Conservation (phyloP, 2,329 filamentous ascomycete genomes). For the Penicillium sp. region DNA sequence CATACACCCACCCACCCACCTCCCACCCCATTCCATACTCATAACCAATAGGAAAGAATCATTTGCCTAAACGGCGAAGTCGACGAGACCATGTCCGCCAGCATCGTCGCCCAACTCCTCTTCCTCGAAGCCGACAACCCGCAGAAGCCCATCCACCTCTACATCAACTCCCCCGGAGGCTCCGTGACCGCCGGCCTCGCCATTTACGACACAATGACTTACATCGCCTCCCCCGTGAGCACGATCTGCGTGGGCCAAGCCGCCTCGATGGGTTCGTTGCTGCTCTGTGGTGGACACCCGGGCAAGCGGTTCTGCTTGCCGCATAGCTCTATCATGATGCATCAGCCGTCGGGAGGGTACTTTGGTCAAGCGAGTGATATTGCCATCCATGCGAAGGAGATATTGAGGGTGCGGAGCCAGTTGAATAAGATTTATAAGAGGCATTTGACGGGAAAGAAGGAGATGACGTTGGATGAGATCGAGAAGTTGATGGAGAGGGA, state of each 20-base stretch:
- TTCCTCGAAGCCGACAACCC: constrained; percentile 97
- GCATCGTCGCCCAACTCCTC: constrained; percentile 87
- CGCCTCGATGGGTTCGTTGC: constrained; percentile 84
- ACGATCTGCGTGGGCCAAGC: constrained; percentile 94
- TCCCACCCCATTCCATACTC: too few relatives aligned
- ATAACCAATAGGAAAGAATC: constrained; percentile 83
- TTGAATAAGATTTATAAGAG: constrained; percentile 81
- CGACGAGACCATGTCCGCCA: constrained; percentile 82
- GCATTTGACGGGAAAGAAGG: constrained; percentile 64
- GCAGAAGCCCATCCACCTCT: constrained; percentile 88
- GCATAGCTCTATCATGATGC: constrained; percentile 94
- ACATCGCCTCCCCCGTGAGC: constrained; percentile 83
- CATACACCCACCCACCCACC: too few relatives aligned
- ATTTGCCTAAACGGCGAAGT: constrained; percentile 87
- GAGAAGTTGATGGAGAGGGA: constrained; percentile 95
- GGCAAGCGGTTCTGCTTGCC: constrained; percentile 82
- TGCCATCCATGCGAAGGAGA: constrained; percentile 94
- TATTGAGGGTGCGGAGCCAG: constrained; percentile 72
- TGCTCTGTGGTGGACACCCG: constrained; percentile 74
- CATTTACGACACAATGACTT: constrained; percentile 98
- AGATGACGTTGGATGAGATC: constrained; percentile 69
- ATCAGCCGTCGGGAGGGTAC: constrained; percentile 78
- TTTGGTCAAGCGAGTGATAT: constrained; percentile 67
- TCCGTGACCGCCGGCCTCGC: constrained; percentile 66
- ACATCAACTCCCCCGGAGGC: constrained; percentile 94